These are phyloP conservation scores for Lepidopterella palustris DNA, from an alignment of 495 filamentous ascomycete species.

Conservation along the genomic window DNA sequence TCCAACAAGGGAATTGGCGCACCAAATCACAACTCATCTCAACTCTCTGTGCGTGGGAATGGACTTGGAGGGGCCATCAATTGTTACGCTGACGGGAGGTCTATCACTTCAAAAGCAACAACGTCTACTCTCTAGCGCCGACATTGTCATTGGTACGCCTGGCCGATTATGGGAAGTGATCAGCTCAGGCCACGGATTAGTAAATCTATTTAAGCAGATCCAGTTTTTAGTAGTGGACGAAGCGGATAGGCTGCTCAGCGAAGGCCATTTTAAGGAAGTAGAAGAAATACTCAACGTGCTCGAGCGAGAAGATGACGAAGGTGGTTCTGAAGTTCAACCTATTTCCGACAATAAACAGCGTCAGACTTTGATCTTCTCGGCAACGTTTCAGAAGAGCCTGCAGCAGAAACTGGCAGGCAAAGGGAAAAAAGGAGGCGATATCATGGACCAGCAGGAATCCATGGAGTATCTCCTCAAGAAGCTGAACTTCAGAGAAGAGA, in stretches of 20 bases:
- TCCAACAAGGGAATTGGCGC: constrained; percentile 86
- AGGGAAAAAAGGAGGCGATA: constrained; percentile 47
- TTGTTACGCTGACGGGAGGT: constrained; percentile 83
- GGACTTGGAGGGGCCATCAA: constrained; percentile 53
- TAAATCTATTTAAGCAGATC: constrained; percentile 59
- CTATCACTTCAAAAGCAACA: constrained; percentile 90
- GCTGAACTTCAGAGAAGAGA: constrained; percentile 72
- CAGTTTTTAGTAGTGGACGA: constrained; percentile 88
- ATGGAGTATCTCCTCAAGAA: constrained; percentile 91
- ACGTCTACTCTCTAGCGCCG: constrained; percentile 63
- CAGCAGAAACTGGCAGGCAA: constrained; percentile 87
- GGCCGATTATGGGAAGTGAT: constrained; percentile 93
- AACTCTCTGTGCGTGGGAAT: constrained; percentile 57
- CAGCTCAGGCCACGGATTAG: constrained; percentile 55
- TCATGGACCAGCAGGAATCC: constrained; percentile 67
- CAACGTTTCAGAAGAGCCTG: constrained; percentile 83
- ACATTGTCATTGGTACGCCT: constrained; percentile 88
- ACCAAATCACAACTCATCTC: constrained; percentile 80
- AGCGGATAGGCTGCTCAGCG: constrained; percentile 84
- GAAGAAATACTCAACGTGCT: constrained; percentile 75
- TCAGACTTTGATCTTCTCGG: constrained; percentile 94
- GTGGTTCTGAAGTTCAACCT: constrained; percentile 36
- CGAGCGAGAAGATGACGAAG: constrained; percentile 49
- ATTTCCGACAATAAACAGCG: constrained; percentile 34
- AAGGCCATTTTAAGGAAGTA: constrained; percentile 91